Evolutionary conservation across 2,329 filamentous ascomycete genomes (phyloP), one percentile per base, ranked within the genome.

Genomic region (Pyrenophora seminiperda): DNA sequence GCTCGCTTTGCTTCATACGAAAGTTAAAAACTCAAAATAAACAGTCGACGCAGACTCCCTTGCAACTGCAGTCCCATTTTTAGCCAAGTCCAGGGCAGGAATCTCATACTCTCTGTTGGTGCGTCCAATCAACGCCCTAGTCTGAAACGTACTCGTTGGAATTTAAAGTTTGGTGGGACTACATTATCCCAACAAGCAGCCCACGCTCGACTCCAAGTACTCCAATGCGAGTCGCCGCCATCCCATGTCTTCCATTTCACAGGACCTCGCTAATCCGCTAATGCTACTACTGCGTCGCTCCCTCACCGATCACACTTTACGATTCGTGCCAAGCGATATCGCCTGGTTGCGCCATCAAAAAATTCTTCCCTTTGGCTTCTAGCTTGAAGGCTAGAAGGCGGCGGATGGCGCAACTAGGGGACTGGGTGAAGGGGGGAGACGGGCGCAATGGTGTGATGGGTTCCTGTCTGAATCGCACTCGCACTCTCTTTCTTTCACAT

Each of bases 161-260:
- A 40, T 54, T 62, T 60, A 65, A 41, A 62, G 54, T 62, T 64
- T 57, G 56, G 46, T 58, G 61, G 61, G 61, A 27, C 24, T 38
- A 50, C 38, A 15, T 33, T 24, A 32, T 10, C 45, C 31, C 24
- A 39, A 42, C 51, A 50, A 45, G 47, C 20, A 22, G 15, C 39
- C 38, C 39, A 41, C 24, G 24, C 24, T 27, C 24, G 9, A 30
- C 32, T 40, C 17, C 37, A 53, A 42, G 37, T 36, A 45, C 36
- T 33, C 30, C 30, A 52, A 38, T 46, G 15, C 19, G 42, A 46
- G 32, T 34, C 24, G 24, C 24, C 24, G 24, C 13, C 4, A 7
- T 22, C 20, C 20, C 20, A 22, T 22, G 24, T 27, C 7, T 3
- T 4, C 24, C 24, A 27, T 27, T 11, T 11, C 24, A 9, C 24